phyloP scores from a whole-genome alignment of 768 basidiomycete genomes.

The Dendrothele bispora region DNA sequence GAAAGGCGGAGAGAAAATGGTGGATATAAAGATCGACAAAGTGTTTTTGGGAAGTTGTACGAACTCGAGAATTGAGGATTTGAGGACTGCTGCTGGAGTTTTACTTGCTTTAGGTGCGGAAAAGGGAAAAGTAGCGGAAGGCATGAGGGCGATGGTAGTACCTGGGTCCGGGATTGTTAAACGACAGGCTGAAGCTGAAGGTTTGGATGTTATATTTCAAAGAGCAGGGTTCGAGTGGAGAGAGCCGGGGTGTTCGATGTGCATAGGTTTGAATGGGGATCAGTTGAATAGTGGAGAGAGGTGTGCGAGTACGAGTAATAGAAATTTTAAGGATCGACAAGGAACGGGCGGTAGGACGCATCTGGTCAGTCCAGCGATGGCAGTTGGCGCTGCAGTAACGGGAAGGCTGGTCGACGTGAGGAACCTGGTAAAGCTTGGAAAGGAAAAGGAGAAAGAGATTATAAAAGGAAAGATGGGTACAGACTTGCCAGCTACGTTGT shows the following conservation, averaged over 20 bases:
- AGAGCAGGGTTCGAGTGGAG: conserved; percentile 70
- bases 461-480: no score
- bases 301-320: conserved; percentile 65
- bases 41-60: conserved; percentile 70
- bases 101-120: conserved; percentile 46
- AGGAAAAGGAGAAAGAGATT: no score
- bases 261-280: conserved; percentile 70
- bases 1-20: conserved; percentile 63
- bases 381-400: conserved; percentile 61
- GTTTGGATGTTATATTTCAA: conserved; percentile 59
- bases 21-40: conserved; percentile 57
- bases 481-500: conserved; percentile 43
- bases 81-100: conserved; percentile 24
- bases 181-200: conserved; percentile 64
- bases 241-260: conserved; percentile 72
- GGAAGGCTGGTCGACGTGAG: conserved; percentile 60
- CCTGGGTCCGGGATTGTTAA: conserved; percentile 67
- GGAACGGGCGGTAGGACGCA: conserved; percentile 63
- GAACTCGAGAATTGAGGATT: conserved; percentile 45
- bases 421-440: conserved; percentile 31
- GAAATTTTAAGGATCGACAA: conserved; percentile 69
- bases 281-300: conserved; percentile 54
- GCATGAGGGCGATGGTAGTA: conserved; percentile 63
- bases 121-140: conserved; percentile 48
- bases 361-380: conserved; percentile 65